Evolutionary conservation across 2,329 filamentous ascomycete species (phyloP), one percentile per base, ranked within the genome.

Genomic region (Talaromyces sp.): DNA sequence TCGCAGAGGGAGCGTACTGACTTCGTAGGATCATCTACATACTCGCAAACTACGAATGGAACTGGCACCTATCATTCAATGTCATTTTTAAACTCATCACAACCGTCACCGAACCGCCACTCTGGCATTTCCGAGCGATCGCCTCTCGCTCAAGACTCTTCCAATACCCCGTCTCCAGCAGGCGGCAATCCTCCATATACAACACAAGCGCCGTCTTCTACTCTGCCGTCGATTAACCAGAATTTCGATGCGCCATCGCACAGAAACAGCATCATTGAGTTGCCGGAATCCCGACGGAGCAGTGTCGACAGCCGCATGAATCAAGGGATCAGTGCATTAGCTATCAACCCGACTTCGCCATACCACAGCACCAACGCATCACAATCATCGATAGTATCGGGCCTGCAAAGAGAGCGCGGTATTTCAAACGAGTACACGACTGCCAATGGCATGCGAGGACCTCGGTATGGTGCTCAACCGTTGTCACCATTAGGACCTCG

Each of bases 191-290:
- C 76, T 13, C 79, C 78, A 8, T 59, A 72, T 39, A 72, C 74
- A 3, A 73, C 72, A 69, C 62, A 64, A 58, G 80, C 74, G 68
- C 78, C 73, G 37, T 79, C 71, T 68, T 78, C 78, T 69, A 76
- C 80, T 47, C 75, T 88, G 10, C 86, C 86, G 2, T 85, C 85
- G 0, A 82, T 88, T 67, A 87, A 86, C 61, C 85, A 87, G 69
- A 85, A 85, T 67, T 81, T 83, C 54, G 85, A 87, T 58, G 80
- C 81, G 6, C 73, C 78, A 37, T 78, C 81, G 0, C 80, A 84
- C 24, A 75, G 78, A 37, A 73, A 73, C 27, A 81, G 76, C 70
- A 74, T 74, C 43, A 72, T 69, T 14, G 79, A 82, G n/a, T 75
- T 75, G 16, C 68, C 78, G 19, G 81, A 83, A 64, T 83, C 81